Evolutionary conservation across 2,329 filamentous ascomycete genomes (phyloP), one percentile per base, ranked within the genome.

Genomic region (Fusarium stilboides): DNA sequence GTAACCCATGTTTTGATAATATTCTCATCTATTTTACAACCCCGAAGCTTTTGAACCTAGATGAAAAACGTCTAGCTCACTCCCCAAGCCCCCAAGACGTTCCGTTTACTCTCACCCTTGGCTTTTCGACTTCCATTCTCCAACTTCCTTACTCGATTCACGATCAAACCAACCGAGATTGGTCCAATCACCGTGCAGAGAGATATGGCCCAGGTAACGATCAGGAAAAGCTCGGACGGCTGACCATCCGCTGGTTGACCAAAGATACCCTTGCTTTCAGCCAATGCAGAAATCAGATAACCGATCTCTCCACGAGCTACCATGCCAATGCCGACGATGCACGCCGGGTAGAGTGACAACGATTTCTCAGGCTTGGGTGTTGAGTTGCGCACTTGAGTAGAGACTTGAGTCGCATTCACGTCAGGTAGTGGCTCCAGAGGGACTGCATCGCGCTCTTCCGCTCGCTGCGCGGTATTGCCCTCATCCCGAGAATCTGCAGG

Each of bases 231-330:
- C 20, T 85, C 78, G 0, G 81, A 83, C 24, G 28, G 68, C 39
- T 26, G 58, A n/a, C 46, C 57, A 5, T 17, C 61, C 15, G 44
- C 37, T 6, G 47, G 7, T 13, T 60, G 53, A 1, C 60, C 55
- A 39, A 86, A 86, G 15, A 85, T 77, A 0, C 81, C 81, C 2
- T 82, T 80, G 45, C 80, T 84, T 71, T 92, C 85, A 0, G 91
- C 91, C 0, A 94, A 77, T 0, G 90, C 88, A 1, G 90, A 89
- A 64, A 96, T 93, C 43, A 95, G 77, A 65, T 94, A 94, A 0
- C 92, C 92, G 34, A 95, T 93, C 76, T 96, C 92, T 1, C 92
- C 92, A n/a, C 92, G 84, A 0, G 92, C 88, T 0, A 91, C 87
- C 92, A 95, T 95, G 4, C 82, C 85, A 19, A 86, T 82, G 1